phyloP scores from a whole-genome alignment of 768 basidiomycete genomes.

The Kwoniella sp. region DNA sequence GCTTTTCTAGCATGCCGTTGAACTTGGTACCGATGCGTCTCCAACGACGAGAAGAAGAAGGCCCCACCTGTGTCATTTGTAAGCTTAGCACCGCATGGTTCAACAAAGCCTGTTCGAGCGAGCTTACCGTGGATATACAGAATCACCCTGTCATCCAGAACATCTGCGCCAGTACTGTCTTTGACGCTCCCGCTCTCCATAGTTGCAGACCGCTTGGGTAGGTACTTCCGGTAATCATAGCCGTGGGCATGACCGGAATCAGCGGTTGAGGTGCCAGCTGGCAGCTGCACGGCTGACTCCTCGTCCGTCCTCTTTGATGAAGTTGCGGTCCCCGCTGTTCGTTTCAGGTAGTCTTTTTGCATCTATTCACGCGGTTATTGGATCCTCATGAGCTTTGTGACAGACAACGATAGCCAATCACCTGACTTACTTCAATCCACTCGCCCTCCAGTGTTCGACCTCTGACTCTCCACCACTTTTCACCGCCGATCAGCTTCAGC shows the following conservation, averaged over 20 bases:
- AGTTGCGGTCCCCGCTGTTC: slow-evolving; percentile 19
- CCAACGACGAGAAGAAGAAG: slow-evolving; percentile 57
- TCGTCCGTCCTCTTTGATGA: neutral
- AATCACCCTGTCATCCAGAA: slow-evolving; percentile 48
- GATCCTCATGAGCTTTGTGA: no score
- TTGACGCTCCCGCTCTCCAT: slow-evolving; percentile 34
- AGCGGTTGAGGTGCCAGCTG: neutral
- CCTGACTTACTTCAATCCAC: slow-evolving; percentile 56
- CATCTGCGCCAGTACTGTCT: slow-evolving; percentile 42
- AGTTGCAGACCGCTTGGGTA: slow-evolving; percentile 34
- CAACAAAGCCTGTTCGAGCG: neutral
- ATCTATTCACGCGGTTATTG: no score
- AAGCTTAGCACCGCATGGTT: neutral
- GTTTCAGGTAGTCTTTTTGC: slow-evolving; percentile 54
- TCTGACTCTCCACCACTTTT: slow-evolving; percentile 55
- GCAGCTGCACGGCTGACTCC: neutral
- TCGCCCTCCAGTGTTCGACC: slow-evolving; percentile 54
- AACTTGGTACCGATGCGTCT: slow-evolving; percentile 57
- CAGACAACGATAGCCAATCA: no score
- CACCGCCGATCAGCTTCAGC: slow-evolving; percentile 53
- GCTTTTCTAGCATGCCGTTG: slow-evolving; percentile 57
- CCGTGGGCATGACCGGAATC: slow-evolving; percentile 5
- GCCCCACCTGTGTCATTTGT: slow-evolving; percentile 48
- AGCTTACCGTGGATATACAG: slow-evolving; percentile 56
- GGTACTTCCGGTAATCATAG: slow-evolving; percentile 20